Conservation (phyloP, 2,329 filamentous ascomycete species). For the Bipolaris gigantea region DNA sequence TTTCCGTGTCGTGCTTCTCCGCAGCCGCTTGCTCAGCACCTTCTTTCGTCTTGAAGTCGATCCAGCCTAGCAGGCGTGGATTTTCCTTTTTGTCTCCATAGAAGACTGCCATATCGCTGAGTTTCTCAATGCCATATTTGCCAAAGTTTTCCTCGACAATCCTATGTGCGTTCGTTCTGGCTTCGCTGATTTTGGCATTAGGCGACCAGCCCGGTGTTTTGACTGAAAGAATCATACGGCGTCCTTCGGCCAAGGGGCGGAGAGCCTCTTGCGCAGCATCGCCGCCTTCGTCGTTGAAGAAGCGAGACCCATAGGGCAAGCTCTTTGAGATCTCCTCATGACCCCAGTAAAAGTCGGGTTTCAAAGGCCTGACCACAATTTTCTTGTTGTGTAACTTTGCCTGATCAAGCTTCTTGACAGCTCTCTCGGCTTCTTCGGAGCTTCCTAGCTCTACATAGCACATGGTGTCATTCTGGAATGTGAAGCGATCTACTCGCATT, state of each 20-base stretch:
- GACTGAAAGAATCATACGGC: slow-evolving; percentile 22
- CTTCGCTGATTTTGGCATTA: neutral
- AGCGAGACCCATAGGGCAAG: neutral
- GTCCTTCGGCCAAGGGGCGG: slow-evolving; percentile 20
- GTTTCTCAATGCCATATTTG: slow-evolving; percentile 22
- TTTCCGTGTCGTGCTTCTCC: slow-evolving; percentile 16
- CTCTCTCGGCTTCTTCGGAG: slow-evolving; percentile 21
- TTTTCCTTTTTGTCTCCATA: slow-evolving; percentile 8
- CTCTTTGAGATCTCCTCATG: neutral
- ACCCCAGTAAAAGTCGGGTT: slow-evolving; percentile 16
- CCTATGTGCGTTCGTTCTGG: neutral
- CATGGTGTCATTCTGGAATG: slow-evolving; percentile 12
- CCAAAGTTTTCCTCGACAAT: slow-evolving; percentile 15
- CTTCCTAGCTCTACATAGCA: slow-evolving; percentile 23
- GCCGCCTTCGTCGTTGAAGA: slow-evolving; percentile 16
- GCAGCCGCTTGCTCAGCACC: slow-evolving; percentile 23
- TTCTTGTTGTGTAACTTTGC: neutral
- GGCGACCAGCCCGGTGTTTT: slow-evolving; percentile 24
- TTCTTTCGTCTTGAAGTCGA: slow-evolving; percentile 31
- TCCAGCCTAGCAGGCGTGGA: slow-evolving; percentile 18
- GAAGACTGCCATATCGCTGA: slow-evolving; percentile 13
- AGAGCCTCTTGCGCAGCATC: slow-evolving; percentile 13
- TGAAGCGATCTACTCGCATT: slow-evolving; percentile 26
- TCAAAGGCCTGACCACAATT: slow-evolving; percentile 6
- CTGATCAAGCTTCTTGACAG: slow-evolving; percentile 10